These are phyloP conservation scores for Magnolia kwangsiensis DNA, from an alignment of 164 flowering plant species.

Conservation along the genomic window DNA sequence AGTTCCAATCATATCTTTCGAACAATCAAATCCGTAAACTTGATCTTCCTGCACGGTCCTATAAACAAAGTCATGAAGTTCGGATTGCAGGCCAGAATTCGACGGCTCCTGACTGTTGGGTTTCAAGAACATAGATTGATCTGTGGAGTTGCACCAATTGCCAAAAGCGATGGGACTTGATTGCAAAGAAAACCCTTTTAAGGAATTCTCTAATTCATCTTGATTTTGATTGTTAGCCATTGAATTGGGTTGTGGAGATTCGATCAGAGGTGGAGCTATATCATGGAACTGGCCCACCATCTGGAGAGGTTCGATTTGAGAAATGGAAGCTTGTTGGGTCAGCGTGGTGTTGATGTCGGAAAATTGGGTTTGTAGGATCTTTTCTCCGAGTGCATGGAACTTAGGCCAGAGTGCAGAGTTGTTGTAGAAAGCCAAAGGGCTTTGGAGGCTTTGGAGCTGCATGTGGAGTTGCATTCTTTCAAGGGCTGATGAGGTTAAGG, in stretches of 20 bases:
- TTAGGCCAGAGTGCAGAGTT: constrained; percentile 59
- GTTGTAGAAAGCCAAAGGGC: constrained; percentile 49
- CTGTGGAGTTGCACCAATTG: background rate
- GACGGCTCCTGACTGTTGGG: constrained; percentile 4
- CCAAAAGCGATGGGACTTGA: constrained; percentile 5
- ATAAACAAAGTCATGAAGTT: constrained; percentile 39
- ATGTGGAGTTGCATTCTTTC: constrained; percentile 87
- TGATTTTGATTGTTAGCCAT: background rate
- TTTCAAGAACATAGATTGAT: constrained; percentile 5
- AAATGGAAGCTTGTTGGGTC: constrained; percentile 19
- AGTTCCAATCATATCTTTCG: constrained; percentile 39
- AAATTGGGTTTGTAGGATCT: background rate
- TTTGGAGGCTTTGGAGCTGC: constrained; percentile 55
- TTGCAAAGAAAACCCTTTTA: constrained; percentile 18
- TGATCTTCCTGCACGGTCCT: constrained; percentile 31
- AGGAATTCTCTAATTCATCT: constrained; percentile 25
- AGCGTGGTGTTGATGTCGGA: background rate
- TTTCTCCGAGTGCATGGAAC: constrained; percentile 55
- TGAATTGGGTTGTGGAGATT: constrained; percentile 3
- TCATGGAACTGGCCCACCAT: constrained; percentile 17
- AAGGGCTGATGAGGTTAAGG: constrained; percentile 59
- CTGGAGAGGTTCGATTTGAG: constrained; percentile 12
- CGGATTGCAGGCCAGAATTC: constrained; percentile 37
- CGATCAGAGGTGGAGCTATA: constrained; percentile 6
- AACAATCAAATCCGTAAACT: constrained; percentile 38